Evolutionary conservation across 208 protist species (phyloP).

Genomic region (Trypanosoma brucei): DNA sequence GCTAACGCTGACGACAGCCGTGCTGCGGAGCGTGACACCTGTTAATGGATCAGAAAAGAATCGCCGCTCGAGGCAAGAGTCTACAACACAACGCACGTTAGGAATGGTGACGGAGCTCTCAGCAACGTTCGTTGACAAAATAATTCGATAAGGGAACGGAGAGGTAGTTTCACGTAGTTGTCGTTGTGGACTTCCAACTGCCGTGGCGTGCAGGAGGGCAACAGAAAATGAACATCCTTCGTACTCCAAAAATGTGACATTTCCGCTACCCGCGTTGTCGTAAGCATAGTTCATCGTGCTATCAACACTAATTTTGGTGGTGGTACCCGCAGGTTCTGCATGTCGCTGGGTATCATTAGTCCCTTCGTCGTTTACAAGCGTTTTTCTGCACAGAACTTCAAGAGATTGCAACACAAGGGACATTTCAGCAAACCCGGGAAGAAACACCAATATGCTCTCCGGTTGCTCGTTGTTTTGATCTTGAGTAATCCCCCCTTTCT

Average conservation of each 20-base stretch:
- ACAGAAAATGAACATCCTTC: constrained; percentile 55
- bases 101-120: constrained; percentile 81
- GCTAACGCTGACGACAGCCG: constrained; percentile 31
- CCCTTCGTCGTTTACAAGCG: not conserved
- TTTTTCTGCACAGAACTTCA: constrained; percentile 32
- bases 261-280: not conserved
- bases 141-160: constrained; percentile 39
- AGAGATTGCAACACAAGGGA: constrained; percentile 48
- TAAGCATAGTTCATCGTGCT: not conserved
- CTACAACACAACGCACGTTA: constrained; percentile 59
- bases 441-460: constrained; percentile 60
- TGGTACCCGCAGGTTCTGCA: not conserved
- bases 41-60: constrained; percentile 47
- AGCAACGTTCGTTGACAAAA: constrained; percentile 69
- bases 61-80: constrained; percentile 53
- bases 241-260: constrained; percentile 32
- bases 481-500: not conserved
- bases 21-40: constrained; percentile 42
- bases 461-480: constrained; percentile 13
- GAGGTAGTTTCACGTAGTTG: constrained; percentile 36
- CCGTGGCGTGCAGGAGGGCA: constrained; percentile 49
- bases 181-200: constrained; percentile 58
- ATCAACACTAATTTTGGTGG: not conserved
- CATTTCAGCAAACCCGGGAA: constrained; percentile 73
- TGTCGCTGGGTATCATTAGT: not conserved